Base-by-base conservation (phyloP, 1,284 basidiomycete genomes). In the Phaffia rhodozyma region DNA sequence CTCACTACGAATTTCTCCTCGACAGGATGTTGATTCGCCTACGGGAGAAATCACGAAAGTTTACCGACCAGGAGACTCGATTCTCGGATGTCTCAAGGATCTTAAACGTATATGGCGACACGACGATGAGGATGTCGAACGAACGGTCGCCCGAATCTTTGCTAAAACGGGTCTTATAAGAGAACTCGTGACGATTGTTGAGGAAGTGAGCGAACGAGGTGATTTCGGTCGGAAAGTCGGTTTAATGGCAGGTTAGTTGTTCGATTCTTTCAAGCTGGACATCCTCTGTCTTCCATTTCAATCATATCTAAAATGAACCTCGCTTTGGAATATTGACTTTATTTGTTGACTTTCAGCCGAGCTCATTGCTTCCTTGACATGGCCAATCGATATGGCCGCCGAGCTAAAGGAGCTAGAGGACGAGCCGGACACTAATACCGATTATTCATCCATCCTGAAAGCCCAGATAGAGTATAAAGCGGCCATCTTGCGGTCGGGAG, bases 101-200 rank as follows among this genome's bases (percentile, higher is more conserved):
- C 79, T 97, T 68, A 97, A 97, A 78, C 89, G 86, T 70, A 82
- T 91, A 56, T 97, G 92, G 92, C 78, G 92, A 57, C 88, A 90
- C 73, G 93, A 97, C 74, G 92, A 96, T 72, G 86, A 85, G 0
- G 92, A 97, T 74, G 92, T 96, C 72, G 91, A 93, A 73, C 83
- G 92, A 30, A 94, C 91, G 0, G 87, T 96, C 6, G 91, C 92
- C 5, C 84, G 91, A 58, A 87, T 96, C 65, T 87, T 96, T 74
- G 87, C 85, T 81, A 83, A 87, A 66, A 84, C 86, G 25, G 84
- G 87, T 25, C 81, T 94, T 47, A 81, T 96, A 32, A 89, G 89
- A 69, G 92, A 97, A 75, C 79, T 97, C 51, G 78, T 96, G 16
- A 86, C 88, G 20, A 87, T 97, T 62, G 78, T 97, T 25, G 80